Conservation (phyloP, 2,329 filamentous ascomycete species). For the Ophiocordyceps unilateralis region DNA sequence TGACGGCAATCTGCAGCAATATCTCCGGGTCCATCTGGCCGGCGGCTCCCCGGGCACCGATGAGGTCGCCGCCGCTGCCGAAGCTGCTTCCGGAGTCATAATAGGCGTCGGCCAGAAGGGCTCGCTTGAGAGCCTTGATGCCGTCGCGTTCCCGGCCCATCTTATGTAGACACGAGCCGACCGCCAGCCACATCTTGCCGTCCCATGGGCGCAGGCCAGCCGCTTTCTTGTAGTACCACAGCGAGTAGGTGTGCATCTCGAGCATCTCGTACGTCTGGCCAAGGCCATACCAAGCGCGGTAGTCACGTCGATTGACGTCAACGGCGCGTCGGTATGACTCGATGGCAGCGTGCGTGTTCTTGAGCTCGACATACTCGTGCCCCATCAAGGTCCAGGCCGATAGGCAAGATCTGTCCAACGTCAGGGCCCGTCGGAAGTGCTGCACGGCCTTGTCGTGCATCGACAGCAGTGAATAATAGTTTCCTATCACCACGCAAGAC, state of each 20-base stretch:
- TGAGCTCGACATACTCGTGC: slow-evolving; percentile 95
- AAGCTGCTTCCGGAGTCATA: slow-evolving; percentile 50
- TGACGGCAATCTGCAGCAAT: slow-evolving; percentile 70
- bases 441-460: slow-evolving; percentile 96
- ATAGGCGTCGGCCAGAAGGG: slow-evolving; percentile 72
- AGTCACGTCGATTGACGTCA: slow-evolving; percentile 89
- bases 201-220: slow-evolving; percentile 89
- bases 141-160: slow-evolving; percentile 78
- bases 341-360: slow-evolving; percentile 95
- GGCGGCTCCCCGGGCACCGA: slow-evolving; percentile 31
- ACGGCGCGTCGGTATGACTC: slow-evolving; percentile 92
- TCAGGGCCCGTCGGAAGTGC: slow-evolving; percentile 87
- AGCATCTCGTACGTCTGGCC: slow-evolving; percentile 95
- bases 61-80: slow-evolving; percentile 25
- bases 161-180: slow-evolving; percentile 79
- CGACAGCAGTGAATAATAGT: slow-evolving; percentile 89
- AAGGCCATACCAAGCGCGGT: slow-evolving; percentile 93
- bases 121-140: slow-evolving; percentile 88
- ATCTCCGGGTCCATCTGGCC: slow-evolving; percentile 74
- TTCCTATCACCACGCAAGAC: slow-evolving; percentile 90
- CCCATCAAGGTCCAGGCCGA: slow-evolving; percentile 98
- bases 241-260: slow-evolving; percentile 91
- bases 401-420: slow-evolving; percentile 75
- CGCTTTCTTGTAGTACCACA: slow-evolving; percentile 96
- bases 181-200: slow-evolving; percentile 97